phyloP scores from a whole-genome alignment of 164 flowering plant species.

The Nymphaea colorata region DNA sequence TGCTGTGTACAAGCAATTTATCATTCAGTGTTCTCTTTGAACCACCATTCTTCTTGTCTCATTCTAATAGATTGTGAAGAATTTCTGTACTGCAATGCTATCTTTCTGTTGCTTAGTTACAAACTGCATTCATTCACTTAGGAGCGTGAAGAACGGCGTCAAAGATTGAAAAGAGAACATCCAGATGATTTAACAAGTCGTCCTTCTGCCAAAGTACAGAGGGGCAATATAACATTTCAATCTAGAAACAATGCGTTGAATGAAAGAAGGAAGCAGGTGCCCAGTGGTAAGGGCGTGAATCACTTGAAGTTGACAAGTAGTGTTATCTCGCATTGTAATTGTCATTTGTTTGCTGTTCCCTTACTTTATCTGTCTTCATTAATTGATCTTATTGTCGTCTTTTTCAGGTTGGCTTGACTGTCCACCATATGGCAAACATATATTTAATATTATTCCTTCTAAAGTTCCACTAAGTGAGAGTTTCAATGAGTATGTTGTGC shows the following conservation, averaged over 20 bases:
- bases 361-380: neutral
- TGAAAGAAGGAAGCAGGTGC: slow-evolving; percentile 58
- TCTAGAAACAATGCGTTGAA: slow-evolving; percentile 19
- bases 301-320: neutral
- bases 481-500: slow-evolving; percentile 49
- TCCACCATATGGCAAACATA: slow-evolving; percentile 58
- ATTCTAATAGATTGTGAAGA: neutral
- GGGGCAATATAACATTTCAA: slow-evolving; percentile 26
- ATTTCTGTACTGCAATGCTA: neutral
- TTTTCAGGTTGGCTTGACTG: slow-evolving; percentile 90
- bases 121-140: slow-evolving; percentile 12
- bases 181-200: slow-evolving; percentile 44
- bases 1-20: too few species aligned
- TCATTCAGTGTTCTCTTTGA: too few species aligned
- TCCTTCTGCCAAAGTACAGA: slow-evolving; percentile 18
- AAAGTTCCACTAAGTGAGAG: slow-evolving; percentile 85
- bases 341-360: neutral
- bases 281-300: slow-evolving; percentile 28
- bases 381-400: neutral
- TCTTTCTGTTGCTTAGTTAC: slow-evolving; percentile 1
- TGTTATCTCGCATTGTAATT: neutral
- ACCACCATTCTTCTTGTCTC: too few species aligned
- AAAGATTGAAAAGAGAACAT: slow-evolving; percentile 54
- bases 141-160: slow-evolving; percentile 91
- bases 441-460: slow-evolving; percentile 61